Conservation (phyloP, 352 stramenopile genomes). For the Globisporangium spinosum region DNA sequence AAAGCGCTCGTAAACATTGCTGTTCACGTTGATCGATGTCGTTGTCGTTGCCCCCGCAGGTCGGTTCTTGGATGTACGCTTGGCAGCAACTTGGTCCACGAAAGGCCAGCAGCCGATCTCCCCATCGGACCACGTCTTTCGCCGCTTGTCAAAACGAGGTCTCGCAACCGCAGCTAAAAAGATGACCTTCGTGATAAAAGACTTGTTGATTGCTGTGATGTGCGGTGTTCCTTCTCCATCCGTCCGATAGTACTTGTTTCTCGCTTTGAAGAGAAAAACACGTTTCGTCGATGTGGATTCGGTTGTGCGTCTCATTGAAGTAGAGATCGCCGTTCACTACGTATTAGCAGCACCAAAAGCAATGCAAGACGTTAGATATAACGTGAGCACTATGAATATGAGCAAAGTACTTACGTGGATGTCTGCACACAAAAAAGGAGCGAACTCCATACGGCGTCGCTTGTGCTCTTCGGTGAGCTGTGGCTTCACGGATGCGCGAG, state of each 20-base stretch:
- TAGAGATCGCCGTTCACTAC: too few relatives aligned
- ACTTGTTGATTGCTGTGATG: conserved; percentile 16
- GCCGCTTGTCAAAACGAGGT: conserved; percentile 3
- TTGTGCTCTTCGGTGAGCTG: too few relatives aligned
- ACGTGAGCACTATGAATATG: too few relatives aligned
- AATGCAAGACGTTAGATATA: too few relatives aligned
- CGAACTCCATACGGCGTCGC: too few relatives aligned
- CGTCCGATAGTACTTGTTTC: conserved; percentile 16
- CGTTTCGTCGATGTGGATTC: conserved; percentile 26
- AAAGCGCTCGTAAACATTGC: neutral
- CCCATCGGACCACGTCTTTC: conserved; percentile 3
- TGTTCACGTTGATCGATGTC: neutral
- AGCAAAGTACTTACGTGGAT: too few relatives aligned
- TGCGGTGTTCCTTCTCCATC: conserved; percentile 14
- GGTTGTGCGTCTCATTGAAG: neutral
- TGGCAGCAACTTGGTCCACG: neutral
- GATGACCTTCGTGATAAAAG: conserved; percentile 31
- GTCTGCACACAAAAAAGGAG: neutral
- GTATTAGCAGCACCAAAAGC: too few relatives aligned
- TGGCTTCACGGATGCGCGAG: too few relatives aligned
- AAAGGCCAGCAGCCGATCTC: conserved; percentile 18
- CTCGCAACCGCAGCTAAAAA: conserved; percentile 21
- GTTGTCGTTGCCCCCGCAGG: neutral
- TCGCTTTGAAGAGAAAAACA: conserved; percentile 25
- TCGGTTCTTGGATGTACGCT: conserved; percentile 2